Evolutionary conservation across 1,284 basidiomycete species (phyloP).

Genomic region (Spongiforma sp.): DNA sequence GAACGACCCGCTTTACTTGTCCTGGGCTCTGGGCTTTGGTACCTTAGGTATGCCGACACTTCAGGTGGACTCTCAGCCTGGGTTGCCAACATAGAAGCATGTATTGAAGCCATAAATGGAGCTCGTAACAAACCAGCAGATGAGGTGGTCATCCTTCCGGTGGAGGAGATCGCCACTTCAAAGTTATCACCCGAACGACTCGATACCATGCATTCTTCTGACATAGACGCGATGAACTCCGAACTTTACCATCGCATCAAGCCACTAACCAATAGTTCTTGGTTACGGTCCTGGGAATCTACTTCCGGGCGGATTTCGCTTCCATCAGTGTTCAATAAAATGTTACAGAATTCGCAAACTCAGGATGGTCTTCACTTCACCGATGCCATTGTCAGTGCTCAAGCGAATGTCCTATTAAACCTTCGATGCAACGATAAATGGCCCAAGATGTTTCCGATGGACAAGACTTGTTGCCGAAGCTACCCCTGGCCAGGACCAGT

Average conservation of each 20-base stretch:
- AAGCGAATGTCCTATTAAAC: slow-evolving; percentile 84
- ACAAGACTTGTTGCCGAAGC: slow-evolving; percentile 83
- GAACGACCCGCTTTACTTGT: slow-evolving; percentile 69
- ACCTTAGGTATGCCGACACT: slow-evolving; percentile 70
- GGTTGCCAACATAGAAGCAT: slow-evolving; percentile 72
- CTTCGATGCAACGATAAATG: slow-evolving; percentile 80
- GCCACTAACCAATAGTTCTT: slow-evolving; percentile 41
- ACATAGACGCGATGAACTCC: slow-evolving; percentile 90
- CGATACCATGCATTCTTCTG: slow-evolving; percentile 69
- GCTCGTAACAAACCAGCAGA: slow-evolving; percentile 59
- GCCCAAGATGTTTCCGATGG: slow-evolving; percentile 71
- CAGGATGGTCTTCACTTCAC: slow-evolving; percentile 86
- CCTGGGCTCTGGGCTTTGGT: slow-evolving; percentile 88
- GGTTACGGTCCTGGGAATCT: slow-evolving; percentile 34
- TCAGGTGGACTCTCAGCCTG: slow-evolving; percentile 80
- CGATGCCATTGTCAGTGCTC: slow-evolving; percentile 63
- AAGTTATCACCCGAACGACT: slow-evolving; percentile 71
- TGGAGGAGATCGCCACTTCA: slow-evolving; percentile 65
- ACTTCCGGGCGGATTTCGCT: slow-evolving; percentile 56
- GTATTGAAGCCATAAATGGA: slow-evolving; percentile 56
- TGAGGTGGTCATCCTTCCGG: slow-evolving; percentile 75
- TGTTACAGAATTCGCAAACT: slow-evolving; percentile 76
- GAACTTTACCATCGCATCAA: slow-evolving; percentile 75
- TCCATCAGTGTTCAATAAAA: slow-evolving; percentile 78
- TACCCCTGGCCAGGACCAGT: slow-evolving; percentile 72